Conservation (phyloP, 2,329 filamentous ascomycete species). For the Rutstroemia sp. region DNA sequence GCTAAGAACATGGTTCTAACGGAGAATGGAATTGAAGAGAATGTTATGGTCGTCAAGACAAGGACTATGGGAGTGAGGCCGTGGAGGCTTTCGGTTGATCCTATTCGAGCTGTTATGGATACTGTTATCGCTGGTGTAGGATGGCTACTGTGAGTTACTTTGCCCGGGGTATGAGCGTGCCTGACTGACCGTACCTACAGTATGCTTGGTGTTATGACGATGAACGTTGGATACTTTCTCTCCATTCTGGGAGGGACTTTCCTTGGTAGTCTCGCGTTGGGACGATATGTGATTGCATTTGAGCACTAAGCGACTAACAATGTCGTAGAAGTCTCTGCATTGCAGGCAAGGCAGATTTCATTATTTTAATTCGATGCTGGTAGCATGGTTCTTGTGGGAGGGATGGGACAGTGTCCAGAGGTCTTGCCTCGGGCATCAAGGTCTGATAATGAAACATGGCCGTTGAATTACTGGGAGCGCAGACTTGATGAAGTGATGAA, state of each 20-base stretch:
- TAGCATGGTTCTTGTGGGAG: not conserved
- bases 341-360: conserved; percentile 11
- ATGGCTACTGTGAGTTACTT: conserved; percentile 72
- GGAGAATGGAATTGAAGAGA: conserved; percentile 74
- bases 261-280: conserved; percentile 63
- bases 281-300: conserved; percentile 21
- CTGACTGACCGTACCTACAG: conserved; percentile 37
- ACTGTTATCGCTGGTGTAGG: conserved; percentile 68
- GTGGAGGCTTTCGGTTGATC: conserved; percentile 76
- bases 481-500: not conserved
- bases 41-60: conserved; percentile 64
- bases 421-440: not conserved
- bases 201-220: conserved; percentile 88
- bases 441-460: conserved; percentile 3
- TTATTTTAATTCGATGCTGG: not conserved
- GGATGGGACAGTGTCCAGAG: not conserved
- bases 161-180: not conserved
- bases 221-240: conserved; percentile 79
- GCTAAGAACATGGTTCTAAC: conserved; percentile 61
- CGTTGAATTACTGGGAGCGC: not conserved
- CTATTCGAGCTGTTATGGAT: conserved; percentile 63
- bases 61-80: conserved; percentile 49
- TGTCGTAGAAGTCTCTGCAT: not conserved
- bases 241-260: conserved; percentile 75
- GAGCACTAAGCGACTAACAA: conserved; percentile 15